Base-by-base conservation (phyloP, 177 flowering plant species). In the Tripterygium wilfordii region DNA sequence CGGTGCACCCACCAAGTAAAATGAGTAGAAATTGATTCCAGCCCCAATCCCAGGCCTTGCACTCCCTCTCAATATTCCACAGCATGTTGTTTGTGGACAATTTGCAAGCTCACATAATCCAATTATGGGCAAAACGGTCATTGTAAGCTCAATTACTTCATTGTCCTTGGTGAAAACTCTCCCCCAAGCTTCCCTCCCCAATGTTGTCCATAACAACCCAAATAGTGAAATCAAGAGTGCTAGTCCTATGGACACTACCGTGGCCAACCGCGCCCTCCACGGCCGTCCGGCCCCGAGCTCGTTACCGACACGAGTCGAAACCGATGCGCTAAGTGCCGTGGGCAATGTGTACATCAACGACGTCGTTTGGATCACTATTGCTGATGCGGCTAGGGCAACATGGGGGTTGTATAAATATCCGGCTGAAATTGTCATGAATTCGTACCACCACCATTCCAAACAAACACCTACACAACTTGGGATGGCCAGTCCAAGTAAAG, bases 391-490 rank as follows among this genome's bases (percentile, higher is more conserved):
- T 0, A 92, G 69, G 0, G 92, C 68, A 0, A 70, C 70, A 0
- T 48, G 61, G 2, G 99, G 99, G 10, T 74, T 60, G 1, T 36
- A 20, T 0, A 92, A 79, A 36, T 84, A 87, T 0, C 99, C 99
- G 0, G 95, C 80, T 2, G 79, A 58, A 24, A 92, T 64, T 5
- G 86, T 89, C 96, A 92, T 84, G 62, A 92, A 49, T 63, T 92
- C 99, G 51, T 92, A 92, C 98, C 98, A 91, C 98, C 98, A 91
- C 98, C 98, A 91, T 39, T 91, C 98, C 8, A 88, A 51, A 37
- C 98, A 91, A 9, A 91, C 88, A 0, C 60, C 86, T 12, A 91
- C 31, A 20, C 96, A 88, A 32, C 94, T 91, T 1, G 86, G 88
- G 20, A 80, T 41, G 0, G 95, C 70, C 2, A 85, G 68, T 27